Percentiles rank a stretch among this genome's conserved stretches.
phyloP scores from a whole-genome alignment of 73 alveolate genomes.

The Paramecium caudatum region DNA sequence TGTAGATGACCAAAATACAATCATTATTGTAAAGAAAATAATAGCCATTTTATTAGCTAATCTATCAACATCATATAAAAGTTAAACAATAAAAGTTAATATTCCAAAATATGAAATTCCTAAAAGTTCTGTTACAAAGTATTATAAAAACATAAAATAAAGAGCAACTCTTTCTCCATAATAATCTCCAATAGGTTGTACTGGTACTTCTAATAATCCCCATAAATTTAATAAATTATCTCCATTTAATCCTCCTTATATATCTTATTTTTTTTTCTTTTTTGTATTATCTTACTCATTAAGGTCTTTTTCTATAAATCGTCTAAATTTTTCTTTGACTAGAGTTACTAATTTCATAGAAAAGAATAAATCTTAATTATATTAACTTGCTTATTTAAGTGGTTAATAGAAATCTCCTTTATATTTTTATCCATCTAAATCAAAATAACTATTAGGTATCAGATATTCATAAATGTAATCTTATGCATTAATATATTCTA shows the following conservation, averaged over 20 bases:
- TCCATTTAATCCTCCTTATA: conserved; percentile 46
- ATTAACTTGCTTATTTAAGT: conserved; percentile 1
- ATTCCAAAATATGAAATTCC: conserved; percentile 53
- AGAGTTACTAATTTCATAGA: neutral
- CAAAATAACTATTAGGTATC: conserved; percentile 36
- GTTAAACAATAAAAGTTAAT: conserved; percentile 29
- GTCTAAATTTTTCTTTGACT: neutral
- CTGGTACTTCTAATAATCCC: conserved; percentile 37
- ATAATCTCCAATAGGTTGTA: neutral
- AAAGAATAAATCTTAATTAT: neutral
- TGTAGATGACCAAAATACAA: conserved; percentile 67
- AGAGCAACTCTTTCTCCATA: conserved; percentile 63
- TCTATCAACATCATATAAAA: conserved; percentile 17
- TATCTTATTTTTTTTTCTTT: neutral
- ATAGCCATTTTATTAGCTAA: conserved; percentile 19
- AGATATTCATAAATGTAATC: neutral
- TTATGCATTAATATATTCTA: conserved; percentile 10
- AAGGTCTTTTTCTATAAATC: neutral
- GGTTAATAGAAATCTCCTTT: conserved; percentile 3
- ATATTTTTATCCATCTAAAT: conserved; percentile 42
- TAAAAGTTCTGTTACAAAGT: neutral
- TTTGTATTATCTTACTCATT: neutral
- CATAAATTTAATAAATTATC: conserved; percentile 41
- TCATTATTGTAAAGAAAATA: conserved; percentile 32
- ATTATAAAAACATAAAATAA: conserved; percentile 24